A percentile compares a stretch with the other conserved stretches of the same genome.
phyloP scores from a whole-genome alignment of 192 early-diverging fungal species.

The Radiomyces spectabilis region DNA sequence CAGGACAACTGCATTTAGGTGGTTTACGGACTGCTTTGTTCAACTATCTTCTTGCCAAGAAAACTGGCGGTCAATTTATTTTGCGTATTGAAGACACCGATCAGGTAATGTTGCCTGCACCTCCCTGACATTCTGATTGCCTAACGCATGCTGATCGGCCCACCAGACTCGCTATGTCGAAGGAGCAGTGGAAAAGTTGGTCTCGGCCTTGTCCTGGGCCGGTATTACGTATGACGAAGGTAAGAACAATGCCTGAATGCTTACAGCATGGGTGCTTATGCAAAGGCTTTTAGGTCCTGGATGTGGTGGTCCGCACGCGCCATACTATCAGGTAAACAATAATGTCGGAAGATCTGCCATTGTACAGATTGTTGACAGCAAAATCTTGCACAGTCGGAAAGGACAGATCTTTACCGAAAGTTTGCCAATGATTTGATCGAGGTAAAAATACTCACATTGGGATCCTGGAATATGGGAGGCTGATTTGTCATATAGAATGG shows the following conservation, averaged over 20 bases:
- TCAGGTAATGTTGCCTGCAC: too few relatives aligned
- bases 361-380: too few relatives aligned
- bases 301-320: conserved; percentile 41
- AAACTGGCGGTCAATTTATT: conserved; percentile 67
- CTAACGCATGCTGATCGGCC: too few relatives aligned
- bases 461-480: neutral
- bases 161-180: conserved; percentile 57
- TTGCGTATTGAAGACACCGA: conserved; percentile 95
- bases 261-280: too few relatives aligned
- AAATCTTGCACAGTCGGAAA: conserved; percentile 58
- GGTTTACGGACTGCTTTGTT: conserved; percentile 89
- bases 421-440: conserved; percentile 61
- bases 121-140: too few relatives aligned
- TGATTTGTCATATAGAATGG: conserved; percentile 30
- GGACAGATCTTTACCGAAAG: conserved; percentile 60
- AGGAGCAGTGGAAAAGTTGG: conserved; percentile 64
- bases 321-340: conserved; percentile 62
- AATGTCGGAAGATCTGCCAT: too few relatives aligned
- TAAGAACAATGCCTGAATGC: neutral
- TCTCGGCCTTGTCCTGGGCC: conserved; percentile 61
- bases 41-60: conserved; percentile 79
- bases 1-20: conserved; percentile 88
- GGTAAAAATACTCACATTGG: conserved; percentile 14
- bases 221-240: conserved; percentile 76
- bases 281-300: conserved; percentile 42